phyloP scores from a whole-genome alignment of 768 basidiomycete genomes.

The Kwoniella bestiolae region DNA sequence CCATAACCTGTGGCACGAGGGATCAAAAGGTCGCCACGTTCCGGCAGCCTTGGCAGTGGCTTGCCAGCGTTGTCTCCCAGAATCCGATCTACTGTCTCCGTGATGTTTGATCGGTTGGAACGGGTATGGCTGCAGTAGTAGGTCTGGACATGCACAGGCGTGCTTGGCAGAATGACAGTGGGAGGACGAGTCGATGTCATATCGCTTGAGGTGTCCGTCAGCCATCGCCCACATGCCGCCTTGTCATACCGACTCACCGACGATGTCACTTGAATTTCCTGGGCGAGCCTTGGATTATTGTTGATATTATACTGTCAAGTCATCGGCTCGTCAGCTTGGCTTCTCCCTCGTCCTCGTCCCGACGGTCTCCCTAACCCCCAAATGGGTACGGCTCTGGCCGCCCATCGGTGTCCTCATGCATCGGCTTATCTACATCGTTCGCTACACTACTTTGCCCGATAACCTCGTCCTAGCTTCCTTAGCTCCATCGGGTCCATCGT shows the following conservation, averaged over 20 bases:
- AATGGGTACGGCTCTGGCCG: background rate
- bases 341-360: background rate
- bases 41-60: background rate
- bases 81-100: background rate
- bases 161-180: background rate
- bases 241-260: no score
- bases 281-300: no score
- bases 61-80: background rate
- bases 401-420: background rate
- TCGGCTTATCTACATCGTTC: background rate
- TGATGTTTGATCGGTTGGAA: background rate
- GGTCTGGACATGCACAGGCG: background rate
- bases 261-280: no score
- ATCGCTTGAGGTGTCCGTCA: background rate
- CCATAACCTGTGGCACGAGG: background rate
- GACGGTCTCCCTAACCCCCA: background rate
- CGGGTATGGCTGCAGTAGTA: constrained; percentile 1
- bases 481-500: background rate
- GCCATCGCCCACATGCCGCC: background rate
- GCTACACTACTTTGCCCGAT: background rate
- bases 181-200: background rate
- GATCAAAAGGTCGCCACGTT: background rate
- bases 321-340: no score
- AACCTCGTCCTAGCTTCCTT: background rate
- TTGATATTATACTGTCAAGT: no score